Evolutionary conservation across 257 asterid genomes (phyloP).

Genomic region (Forsythia viridissima): DNA sequence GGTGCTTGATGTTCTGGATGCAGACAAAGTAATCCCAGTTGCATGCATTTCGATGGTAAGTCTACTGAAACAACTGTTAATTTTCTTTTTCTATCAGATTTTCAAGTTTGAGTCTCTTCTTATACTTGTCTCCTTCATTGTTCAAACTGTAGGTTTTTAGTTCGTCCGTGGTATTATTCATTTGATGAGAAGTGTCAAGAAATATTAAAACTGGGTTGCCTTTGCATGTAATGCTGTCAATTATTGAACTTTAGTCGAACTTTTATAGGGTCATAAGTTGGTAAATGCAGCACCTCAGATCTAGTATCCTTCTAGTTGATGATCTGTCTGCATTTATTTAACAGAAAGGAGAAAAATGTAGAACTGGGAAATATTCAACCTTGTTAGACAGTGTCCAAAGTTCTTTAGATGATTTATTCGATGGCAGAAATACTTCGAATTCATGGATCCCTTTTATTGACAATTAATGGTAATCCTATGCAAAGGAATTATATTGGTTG

Average conservation of each 20-base stretch:
- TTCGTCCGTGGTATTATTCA: background rate
- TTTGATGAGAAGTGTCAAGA: background rate
- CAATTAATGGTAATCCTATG: background rate
- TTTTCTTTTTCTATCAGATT: background rate
- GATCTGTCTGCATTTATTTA: background rate
- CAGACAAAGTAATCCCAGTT: constrained; percentile 61
- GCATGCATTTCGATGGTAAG: constrained; percentile 78
- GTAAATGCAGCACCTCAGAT: background rate
- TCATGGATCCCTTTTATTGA: background rate
- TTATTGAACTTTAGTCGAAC: background rate
- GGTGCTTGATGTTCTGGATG: constrained; percentile 65
- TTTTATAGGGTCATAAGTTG: background rate
- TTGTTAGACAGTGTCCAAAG: background rate
- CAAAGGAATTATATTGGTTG: background rate
- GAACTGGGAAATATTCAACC: background rate
- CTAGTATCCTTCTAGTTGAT: background rate
- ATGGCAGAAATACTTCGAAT: background rate
- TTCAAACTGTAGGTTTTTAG: background rate
- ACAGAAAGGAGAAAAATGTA: background rate
- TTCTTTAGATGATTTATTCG: background rate
- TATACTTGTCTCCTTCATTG: background rate
- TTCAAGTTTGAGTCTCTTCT: background rate
- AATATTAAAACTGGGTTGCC: background rate
- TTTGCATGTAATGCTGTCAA: background rate
- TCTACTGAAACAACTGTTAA: constrained; percentile 18